Conservation (phyloP, 345 rosid species). For the Sonneratia caseolaris region DNA sequence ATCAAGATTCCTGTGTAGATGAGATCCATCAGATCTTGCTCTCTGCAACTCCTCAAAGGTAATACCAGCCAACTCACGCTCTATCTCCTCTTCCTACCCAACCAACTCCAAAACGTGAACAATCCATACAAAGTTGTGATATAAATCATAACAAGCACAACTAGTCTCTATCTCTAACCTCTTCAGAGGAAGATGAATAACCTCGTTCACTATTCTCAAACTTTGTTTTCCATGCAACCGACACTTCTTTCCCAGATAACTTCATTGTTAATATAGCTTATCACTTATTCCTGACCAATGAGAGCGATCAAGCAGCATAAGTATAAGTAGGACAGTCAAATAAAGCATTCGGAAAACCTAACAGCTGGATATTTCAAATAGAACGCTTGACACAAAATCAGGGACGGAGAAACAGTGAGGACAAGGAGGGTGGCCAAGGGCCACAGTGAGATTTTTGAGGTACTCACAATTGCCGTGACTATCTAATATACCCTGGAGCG, state of each 20-base stretch:
- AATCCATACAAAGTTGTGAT: not conserved
- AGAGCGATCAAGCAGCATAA: no score
- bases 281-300: not conserved
- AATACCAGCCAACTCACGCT: conserved; percentile 53
- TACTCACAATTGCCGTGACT: no score
- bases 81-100: conserved; percentile 48
- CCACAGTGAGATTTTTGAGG: no score
- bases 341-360: no score
- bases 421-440: no score
- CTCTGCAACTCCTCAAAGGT: conserved; percentile 77
- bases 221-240: conserved; percentile 18
- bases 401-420: no score
- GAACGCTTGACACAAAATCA: no score
- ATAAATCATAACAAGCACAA: not conserved
- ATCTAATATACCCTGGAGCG: no score
- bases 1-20: conserved; percentile 19
- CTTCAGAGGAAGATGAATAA: conserved; percentile 23
- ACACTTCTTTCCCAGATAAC: conserved; percentile 12
- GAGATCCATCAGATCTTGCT: conserved; percentile 63
- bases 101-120: not conserved
- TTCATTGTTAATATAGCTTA: conserved; percentile 12
- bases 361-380: no score
- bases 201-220: conserved; percentile 28
- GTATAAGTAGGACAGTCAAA: no score
- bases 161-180: conserved; percentile 9